These are phyloP conservation scores for Candida xiaguanensis DNA, from an alignment of 805 yeast genomes.

Conservation along the genomic window DNA sequence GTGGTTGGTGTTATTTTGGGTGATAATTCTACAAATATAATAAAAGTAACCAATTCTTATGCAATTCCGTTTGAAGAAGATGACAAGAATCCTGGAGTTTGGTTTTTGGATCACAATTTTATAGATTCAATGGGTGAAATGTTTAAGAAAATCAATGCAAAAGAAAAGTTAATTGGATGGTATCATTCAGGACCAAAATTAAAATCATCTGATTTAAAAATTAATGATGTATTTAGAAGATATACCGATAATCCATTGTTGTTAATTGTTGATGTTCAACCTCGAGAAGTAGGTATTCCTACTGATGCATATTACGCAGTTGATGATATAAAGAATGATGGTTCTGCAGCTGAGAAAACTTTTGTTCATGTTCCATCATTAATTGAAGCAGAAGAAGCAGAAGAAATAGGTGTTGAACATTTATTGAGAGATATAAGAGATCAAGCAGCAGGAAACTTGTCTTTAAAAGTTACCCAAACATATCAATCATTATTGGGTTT, in stretches of 20 bases:
- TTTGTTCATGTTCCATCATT: slow-evolving; percentile 89
- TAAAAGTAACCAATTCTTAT: slow-evolving; percentile 85
- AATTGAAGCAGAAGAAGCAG: slow-evolving; percentile 98
- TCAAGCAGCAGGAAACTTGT: slow-evolving; percentile 91
- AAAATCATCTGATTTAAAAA: slow-evolving; percentile 80
- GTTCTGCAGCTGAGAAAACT: slow-evolving; percentile 86
- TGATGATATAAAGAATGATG: slow-evolving; percentile 95
- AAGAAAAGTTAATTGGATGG: slow-evolving; percentile 97
- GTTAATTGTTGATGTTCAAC: slow-evolving; percentile 88
- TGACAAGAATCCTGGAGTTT: slow-evolving; percentile 82
- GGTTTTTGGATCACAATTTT: slow-evolving; percentile 96
- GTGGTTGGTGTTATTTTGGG: slow-evolving; percentile 95
- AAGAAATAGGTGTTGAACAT: slow-evolving; percentile 98
- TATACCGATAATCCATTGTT: slow-evolving; percentile 79
- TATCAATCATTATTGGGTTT: slow-evolving; percentile 84
- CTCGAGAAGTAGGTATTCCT: slow-evolving; percentile 82
- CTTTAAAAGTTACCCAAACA: slow-evolving; percentile 84
- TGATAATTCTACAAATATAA: slow-evolving; percentile 53
- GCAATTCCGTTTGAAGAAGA: slow-evolving; percentile 99
- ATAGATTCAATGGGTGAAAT: slow-evolving; percentile 95
- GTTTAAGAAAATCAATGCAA: slow-evolving; percentile 97
- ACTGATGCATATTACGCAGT: slow-evolving; percentile 93
- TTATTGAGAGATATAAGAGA: slow-evolving; percentile 90
- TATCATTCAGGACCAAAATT: slow-evolving; percentile 97
- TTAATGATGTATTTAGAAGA: slow-evolving; percentile 81